Base-by-base conservation (phyloP, 371 early-diverging fungal species). In the Lichtheimia hyalospora region DNA sequence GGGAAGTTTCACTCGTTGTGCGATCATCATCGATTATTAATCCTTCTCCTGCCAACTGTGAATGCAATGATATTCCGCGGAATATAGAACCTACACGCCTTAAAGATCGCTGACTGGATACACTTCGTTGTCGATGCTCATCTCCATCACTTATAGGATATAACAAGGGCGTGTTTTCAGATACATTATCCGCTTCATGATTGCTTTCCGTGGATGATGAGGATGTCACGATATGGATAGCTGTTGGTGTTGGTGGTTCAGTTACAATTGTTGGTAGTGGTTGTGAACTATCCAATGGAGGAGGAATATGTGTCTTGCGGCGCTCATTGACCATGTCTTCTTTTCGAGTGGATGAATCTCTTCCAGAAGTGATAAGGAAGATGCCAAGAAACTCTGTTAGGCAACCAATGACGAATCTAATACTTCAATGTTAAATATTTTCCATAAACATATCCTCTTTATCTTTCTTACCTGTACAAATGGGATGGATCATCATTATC, bases 381-480 rank as follows among this genome's bases (percentile, higher is more conserved):
- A 91, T 91, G 15, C 91, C 91, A 23, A 84, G 28, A 54, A 89
- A 91, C 41, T 89, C 89, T 54, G 85, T 68, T n/a, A 73, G 60
- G 62, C 89, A 83, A 34, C 90, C 84, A 27, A 70, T 51, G 57
- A 85, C 67, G 52, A 89, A 90, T 18, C 77, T 63, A 39, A 27
- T 10, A 44, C 14, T 5, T 16, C 5, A 34, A 18, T 24, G 23
- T 28, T 15, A n/a, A 23, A 5, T 10, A 1, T n/a, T 3, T n/a
- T 5, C 52, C 15, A n/a, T 28, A 15, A 14, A 20, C 27, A 10
- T 7, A 5, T 8, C 34, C 6, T 0, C 10, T 34, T 34, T 10
- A 34, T 8, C 8, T 5, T 8, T 34, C 10, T 49, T 66, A 66
- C 66, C 53, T 56, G 18, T 50, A 10, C 15, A 66, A 54, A 15